Evolutionary conservation across 1,284 basidiomycete genomes (phyloP).

Genomic region (Ceratobasidium sp.): DNA sequence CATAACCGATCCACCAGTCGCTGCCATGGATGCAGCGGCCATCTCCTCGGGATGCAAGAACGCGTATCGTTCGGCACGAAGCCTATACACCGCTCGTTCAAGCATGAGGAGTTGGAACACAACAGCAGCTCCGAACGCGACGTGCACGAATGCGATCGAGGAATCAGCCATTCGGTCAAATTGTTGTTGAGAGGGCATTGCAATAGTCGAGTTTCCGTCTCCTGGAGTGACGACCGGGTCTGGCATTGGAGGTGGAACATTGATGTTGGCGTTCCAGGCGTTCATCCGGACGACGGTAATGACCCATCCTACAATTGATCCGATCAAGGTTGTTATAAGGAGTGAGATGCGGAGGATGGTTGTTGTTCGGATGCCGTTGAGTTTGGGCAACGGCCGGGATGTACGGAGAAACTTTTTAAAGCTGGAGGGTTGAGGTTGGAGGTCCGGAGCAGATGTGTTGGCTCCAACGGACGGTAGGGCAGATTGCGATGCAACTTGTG

Average conservation of each 20-base stretch:
- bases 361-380: conserved; percentile 64
- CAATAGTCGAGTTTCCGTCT: conserved; percentile 59
- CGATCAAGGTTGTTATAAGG: conserved; percentile 64
- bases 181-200: conserved; percentile 64
- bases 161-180: conserved; percentile 51
- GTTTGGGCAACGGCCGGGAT: conserved; percentile 47
- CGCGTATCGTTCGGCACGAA: conserved; percentile 74
- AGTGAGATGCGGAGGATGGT: conserved; percentile 63
- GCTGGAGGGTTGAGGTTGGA: conserved; percentile 29
- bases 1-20: conserved; percentile 57
- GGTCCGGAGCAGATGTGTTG: conserved; percentile 24
- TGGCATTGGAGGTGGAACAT: conserved; percentile 19
- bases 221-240: conserved; percentile 1
- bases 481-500: conserved; percentile 48
- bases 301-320: conserved; percentile 70
- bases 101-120: conserved; percentile 68
- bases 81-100: conserved; percentile 71
- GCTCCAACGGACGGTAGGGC: conserved; percentile 29
- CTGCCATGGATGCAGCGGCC: conserved; percentile 46
- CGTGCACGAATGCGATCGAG: conserved; percentile 59
- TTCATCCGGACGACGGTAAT: conserved; percentile 58
- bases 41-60: conserved; percentile 65
- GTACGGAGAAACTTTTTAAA: conserved; percentile 42
- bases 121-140: conserved; percentile 53
- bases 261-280: conserved; percentile 46